Evolutionary conservation across 1,139 yeast genomes (phyloP), one percentile per base, ranked within the genome.

Genomic region (Sugiyamaella pinicola): DNA sequence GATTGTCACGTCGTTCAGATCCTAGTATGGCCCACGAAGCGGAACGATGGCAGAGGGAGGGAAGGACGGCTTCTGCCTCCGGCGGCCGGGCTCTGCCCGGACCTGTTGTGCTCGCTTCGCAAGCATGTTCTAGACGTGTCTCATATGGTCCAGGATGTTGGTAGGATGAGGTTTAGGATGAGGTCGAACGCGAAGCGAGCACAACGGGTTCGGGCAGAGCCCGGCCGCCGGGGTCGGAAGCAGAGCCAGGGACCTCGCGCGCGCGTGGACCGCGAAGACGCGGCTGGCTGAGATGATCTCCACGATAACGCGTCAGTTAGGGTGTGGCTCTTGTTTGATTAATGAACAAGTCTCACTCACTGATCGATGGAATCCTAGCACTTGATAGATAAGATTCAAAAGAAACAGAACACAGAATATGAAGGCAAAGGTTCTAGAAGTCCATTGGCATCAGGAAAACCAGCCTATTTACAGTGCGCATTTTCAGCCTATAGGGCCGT

Each of bases 401-500:
- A 5, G 7, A 24, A 15, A 28, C 12, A 41, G 33, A 41, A 15
- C 3, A 19, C 28, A 3, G n/a, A 21, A 22, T 26, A 81, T 84
- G 81, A 76, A 80, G 58, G 84, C 88, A 1, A 71, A 79, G 49
- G 82, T 87, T 2, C 71, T 85, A 47, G 79, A 87, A 7, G 81
- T 86, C 26, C 89, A 85, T 66, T 87, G 95, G 95, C 96, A 87
- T 66, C 83, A 84, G 57, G 87, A 84, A 54, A 82, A 78, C 59
- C 83, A 81, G 66, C 96, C 99, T 0, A 87, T 93, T 3, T 95
- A 91, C 68, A 80, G 91, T 24, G 83, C 87, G 0, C 83, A 84
- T 57, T 85, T 89, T 68, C 96, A 90, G 68, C 88, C 88, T 0
- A 54, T 49, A 6, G 33, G 51, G 3, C 46, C 47, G 61, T 46